Base-by-base conservation (phyloP, 148 eudicot genomes). In the Chenopodium quinoa region DNA sequence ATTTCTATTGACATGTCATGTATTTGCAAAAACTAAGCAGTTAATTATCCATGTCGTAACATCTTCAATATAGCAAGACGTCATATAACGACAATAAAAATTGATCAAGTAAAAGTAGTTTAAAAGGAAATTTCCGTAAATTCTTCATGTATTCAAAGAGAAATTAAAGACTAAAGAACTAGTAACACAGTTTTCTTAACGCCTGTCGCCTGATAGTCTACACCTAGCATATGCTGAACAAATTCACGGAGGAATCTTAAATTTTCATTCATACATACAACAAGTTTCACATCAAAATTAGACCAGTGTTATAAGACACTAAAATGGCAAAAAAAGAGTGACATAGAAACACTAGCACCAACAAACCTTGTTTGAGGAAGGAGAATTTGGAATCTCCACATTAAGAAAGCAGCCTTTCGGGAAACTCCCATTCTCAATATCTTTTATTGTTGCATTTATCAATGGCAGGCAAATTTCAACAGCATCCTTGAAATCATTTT, bases 401-500 rank as follows among this genome's bases (percentile, higher is more conserved):
- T 86, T 85, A 71, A 93, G 80, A 1, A 85, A 88, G 81, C 92
- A 92, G 77, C 82, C 79, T 88, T 84, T 87, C 4, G 90, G 98
- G 73, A 90, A 93, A 85, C 76, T 75, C 58, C 90, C 93, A 62
- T 88, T 87, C 88, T 87, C 92, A 60, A 89, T 86, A 81, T 92
- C 94, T 89, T 86, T 90, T 47, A 89, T 78, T 7, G 89, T 90
- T 75, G 98, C 88, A 76, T 83, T 88, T 78, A 93, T 86, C 68
- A 93, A 68, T 20, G 96, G 98, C 50, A 93, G 78, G 85, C 96
- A 93, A 73, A 91, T 85, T 44, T 84, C 83, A 68, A 89, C 96
- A 20, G 98, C 98, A 87, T 90, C 96, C 89, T 92, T 92, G 78
- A 92, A 91, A 82, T 93, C 89, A 85, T 83, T 89, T 71, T 90